Percentiles rank a stretch among this genome's conserved stretches.
These are phyloP conservation scores for Novakomyces olei DNA, from an alignment of 805 yeast genomes.

Conservation along the genomic window DNA sequence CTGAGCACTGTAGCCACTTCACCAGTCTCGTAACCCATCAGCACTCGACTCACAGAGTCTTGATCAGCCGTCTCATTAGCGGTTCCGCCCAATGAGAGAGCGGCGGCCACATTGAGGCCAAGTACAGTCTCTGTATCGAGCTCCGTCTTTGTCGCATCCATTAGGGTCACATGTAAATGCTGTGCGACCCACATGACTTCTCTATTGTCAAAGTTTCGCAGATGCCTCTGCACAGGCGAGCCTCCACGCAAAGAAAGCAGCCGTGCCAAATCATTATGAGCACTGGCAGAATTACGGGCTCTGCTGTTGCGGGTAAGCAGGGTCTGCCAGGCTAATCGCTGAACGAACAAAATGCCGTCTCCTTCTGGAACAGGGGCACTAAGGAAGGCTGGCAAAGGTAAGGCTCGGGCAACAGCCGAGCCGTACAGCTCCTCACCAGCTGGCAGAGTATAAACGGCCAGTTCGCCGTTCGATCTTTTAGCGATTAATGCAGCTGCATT, in stretches of 20 bases:
- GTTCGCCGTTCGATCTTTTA: conserved; percentile 37
- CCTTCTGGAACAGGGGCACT: conserved; percentile 1
- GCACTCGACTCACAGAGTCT: conserved; percentile 30
- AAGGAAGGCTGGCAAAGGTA: conserved; percentile 1
- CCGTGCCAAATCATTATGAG: neutral
- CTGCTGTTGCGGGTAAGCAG: no score
- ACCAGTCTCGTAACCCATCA: conserved; percentile 46
- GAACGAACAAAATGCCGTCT: neutral
- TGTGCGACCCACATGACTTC: conserved; percentile 22
- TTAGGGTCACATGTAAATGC: conserved; percentile 56
- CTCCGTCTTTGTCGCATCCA: conserved; percentile 67
- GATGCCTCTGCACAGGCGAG: conserved; percentile 31
- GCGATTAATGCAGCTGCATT: conserved; percentile 47
- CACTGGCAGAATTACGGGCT: no score
- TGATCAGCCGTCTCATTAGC: conserved; percentile 26
- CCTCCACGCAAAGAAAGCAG: conserved; percentile 31
- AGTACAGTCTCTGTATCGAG: conserved; percentile 24
- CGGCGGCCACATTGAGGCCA: conserved; percentile 37
- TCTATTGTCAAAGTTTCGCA: conserved; percentile 28
- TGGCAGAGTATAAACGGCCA: conserved; percentile 15
- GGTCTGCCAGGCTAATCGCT: neutral
- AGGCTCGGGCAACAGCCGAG: neutral
- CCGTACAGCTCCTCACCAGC: neutral
- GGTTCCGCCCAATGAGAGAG: conserved; percentile 26
- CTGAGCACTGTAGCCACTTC: no score